phyloP scores from a whole-genome alignment of 2,329 filamentous ascomycete genomes.

The Colletotrichum sp. region DNA sequence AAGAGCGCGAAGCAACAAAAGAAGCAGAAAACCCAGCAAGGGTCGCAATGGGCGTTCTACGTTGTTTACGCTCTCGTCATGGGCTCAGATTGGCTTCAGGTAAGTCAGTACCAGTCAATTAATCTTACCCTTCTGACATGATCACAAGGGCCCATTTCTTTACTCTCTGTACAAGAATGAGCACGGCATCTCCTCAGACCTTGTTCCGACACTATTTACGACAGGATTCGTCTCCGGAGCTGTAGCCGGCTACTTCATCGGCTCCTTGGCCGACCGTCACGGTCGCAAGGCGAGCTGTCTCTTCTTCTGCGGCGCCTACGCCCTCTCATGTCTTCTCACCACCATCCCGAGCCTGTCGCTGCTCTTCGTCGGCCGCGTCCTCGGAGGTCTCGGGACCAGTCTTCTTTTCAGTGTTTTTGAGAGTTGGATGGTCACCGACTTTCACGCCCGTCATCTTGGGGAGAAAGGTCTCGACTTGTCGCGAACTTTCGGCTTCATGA shows the following conservation, averaged over 20 bases:
- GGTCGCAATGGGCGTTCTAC: constrained; percentile 37
- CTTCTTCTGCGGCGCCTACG: constrained; percentile 57
- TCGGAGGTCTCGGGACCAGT: constrained; percentile 60
- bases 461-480: constrained; percentile 46
- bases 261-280: constrained; percentile 51
- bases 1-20: not conserved
- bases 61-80: constrained; percentile 52
- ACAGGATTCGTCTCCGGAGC: constrained; percentile 49
- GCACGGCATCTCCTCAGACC: constrained; percentile 27
- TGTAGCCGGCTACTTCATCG: constrained; percentile 48
- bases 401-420: constrained; percentile 64
- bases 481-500: constrained; percentile 54
- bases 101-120: constrained; percentile 18
- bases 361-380: constrained; percentile 55
- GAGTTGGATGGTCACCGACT: constrained; percentile 65
- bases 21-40: not conserved
- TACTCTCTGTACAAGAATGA: constrained; percentile 39
- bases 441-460: constrained; percentile 45
- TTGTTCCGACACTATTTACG: constrained; percentile 44
- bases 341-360: constrained; percentile 34
- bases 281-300: constrained; percentile 58
- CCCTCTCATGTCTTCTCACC: constrained; percentile 51
- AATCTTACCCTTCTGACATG: not conserved
- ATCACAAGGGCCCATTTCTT: constrained; percentile 34
- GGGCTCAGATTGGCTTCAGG: constrained; percentile 57